phyloP scores from a whole-genome alignment of 2,329 filamentous ascomycete species.

The Fusarium torulosum region DNA sequence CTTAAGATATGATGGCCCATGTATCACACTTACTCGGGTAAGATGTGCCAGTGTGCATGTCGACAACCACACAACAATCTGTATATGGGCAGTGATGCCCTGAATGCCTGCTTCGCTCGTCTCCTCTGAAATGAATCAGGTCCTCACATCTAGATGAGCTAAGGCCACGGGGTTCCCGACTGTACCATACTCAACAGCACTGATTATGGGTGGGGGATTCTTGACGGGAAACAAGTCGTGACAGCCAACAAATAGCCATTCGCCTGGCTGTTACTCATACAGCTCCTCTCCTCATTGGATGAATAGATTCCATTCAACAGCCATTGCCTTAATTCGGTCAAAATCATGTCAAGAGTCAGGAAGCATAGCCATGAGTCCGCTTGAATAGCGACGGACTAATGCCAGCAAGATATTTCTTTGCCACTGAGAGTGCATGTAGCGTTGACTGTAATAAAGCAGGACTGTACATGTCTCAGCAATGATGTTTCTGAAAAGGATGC shows the following conservation, averaged over 20 bases:
- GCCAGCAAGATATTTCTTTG: conserved; percentile 17
- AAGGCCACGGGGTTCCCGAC: neutral
- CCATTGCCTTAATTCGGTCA: neutral
- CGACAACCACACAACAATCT: neutral
- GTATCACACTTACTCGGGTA: conserved; percentile 10
- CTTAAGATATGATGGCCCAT: conserved; percentile 17
- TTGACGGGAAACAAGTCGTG: neutral
- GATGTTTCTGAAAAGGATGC: conserved; percentile 1
- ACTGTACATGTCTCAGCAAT: neutral
- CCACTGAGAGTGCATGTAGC: conserved; percentile 18
- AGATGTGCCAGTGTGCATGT: neutral
- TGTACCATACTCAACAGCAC: neutral
- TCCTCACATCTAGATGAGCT: neutral
- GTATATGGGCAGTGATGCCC: conserved; percentile 8
- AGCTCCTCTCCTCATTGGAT: neutral
- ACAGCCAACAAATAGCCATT: neutral
- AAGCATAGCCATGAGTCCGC: neutral
- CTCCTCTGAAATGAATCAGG: neutral
- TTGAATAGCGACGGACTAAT: neutral
- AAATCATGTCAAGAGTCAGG: neutral
- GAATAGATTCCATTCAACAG: neutral
- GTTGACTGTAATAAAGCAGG: neutral
- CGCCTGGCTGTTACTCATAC: neutral
- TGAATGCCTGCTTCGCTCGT: neutral
- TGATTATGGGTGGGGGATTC: neutral